Percentiles rank a stretch among this genome's conserved stretches.
Conservation (phyloP, 1,284 basidiomycete genomes). For the Microstroma glucosiphilum region DNA sequence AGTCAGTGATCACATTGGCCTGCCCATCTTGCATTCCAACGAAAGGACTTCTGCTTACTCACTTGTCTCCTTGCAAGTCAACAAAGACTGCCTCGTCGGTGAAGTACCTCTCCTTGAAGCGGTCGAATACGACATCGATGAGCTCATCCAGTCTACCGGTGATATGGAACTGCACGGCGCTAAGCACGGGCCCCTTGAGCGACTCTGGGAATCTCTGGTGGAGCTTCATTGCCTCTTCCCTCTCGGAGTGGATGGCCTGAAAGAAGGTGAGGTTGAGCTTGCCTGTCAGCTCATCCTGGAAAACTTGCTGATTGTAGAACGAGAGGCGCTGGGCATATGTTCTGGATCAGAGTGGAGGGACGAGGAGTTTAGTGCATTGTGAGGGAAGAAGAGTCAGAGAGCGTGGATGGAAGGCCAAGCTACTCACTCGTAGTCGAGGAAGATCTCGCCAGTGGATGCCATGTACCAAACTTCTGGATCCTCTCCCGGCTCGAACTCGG, state of each 20-base stretch:
- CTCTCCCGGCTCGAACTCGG: conserved; percentile 20
- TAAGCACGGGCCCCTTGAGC: conserved; percentile 82
- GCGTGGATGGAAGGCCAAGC: neutral
- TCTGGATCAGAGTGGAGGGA: conserved; percentile 54
- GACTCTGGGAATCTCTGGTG: conserved; percentile 85
- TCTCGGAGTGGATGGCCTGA: conserved; percentile 83
- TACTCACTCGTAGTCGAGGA: conserved; percentile 45
- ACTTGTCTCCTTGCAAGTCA: conserved; percentile 48
- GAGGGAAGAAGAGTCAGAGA: neutral
- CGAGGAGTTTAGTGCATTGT: neutral
- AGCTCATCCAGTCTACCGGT: conserved; percentile 89
- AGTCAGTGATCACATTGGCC: neutral
- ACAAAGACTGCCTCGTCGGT: conserved; percentile 60
- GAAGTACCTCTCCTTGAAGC: conserved; percentile 92
- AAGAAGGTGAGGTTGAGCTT: conserved; percentile 90
- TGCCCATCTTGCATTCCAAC: neutral
- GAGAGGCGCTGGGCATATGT: conserved; percentile 82
- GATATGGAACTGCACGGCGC: conserved; percentile 91
- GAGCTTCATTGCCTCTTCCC: conserved; percentile 75
- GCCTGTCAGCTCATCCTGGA: conserved; percentile 90
- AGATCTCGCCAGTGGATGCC: conserved; percentile 45
- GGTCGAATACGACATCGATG: conserved; percentile 86
- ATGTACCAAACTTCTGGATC: conserved; percentile 47
- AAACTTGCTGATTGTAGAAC: conserved; percentile 86
- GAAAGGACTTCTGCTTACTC: conserved; percentile 9